Conservation (phyloP, 805 yeast species). For the Allodekkera sacchari region DNA sequence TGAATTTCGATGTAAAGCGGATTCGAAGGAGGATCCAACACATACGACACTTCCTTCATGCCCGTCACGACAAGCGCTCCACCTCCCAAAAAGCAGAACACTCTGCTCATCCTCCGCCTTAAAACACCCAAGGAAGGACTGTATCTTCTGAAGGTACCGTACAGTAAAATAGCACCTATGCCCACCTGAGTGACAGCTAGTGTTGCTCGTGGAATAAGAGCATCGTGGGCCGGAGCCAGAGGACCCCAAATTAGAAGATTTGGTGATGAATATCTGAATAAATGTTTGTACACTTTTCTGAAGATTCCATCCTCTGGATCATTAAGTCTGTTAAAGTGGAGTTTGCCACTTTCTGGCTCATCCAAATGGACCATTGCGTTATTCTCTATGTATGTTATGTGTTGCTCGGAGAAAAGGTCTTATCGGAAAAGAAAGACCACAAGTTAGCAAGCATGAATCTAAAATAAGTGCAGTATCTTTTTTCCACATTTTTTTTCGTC, state of each 20-base stretch:
- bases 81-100: constrained; percentile 13
- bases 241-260: constrained; percentile 25
- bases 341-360: constrained; percentile 2
- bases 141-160: constrained; percentile 7
- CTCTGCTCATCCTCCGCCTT: constrained; percentile 6
- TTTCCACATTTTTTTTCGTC: no score
- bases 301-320: constrained; percentile 18
- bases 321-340: constrained; percentile 14
- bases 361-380: constrained; percentile 2
- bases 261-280: constrained; percentile 22
- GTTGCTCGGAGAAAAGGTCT: no score
- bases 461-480: no score
- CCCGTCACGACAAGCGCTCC: constrained; percentile 8
- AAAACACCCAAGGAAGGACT: constrained; percentile 3
- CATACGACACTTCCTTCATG: constrained; percentile 10
- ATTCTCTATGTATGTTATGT: no score
- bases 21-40: constrained; percentile 11
- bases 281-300: constrained; percentile 12
- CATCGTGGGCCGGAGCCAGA: constrained; percentile 28
- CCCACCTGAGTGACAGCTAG: constrained; percentile 21
- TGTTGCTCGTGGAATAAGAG: constrained; percentile 15
- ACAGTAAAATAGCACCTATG: constrained; percentile 13
- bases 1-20: constrained; percentile 22
- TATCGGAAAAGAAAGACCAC: no score
- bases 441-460: no score